phyloP scores from a whole-genome alignment of 1,139 yeast genomes.

The Yamadazyma sp. region DNA sequence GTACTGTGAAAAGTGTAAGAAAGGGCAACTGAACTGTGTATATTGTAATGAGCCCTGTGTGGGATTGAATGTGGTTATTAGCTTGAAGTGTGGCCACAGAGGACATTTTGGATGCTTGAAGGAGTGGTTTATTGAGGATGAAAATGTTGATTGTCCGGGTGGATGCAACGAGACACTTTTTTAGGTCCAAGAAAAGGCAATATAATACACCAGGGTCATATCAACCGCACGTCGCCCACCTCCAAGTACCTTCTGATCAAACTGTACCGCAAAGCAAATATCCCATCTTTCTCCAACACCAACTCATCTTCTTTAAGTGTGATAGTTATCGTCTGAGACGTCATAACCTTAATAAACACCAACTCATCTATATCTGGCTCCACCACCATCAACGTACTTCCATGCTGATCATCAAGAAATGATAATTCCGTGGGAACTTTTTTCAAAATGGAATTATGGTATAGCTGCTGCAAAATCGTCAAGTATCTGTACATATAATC shows the following conservation, averaged over 20 bases:
- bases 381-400: conserved; percentile 76
- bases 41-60: conserved; percentile 77
- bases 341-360: conserved; percentile 66
- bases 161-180: conserved; percentile 50
- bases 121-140: conserved; percentile 71
- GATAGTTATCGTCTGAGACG: conserved; percentile 26
- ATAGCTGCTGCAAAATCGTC: conserved; percentile 60
- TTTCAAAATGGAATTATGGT: conserved; percentile 65
- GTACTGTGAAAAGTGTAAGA: conserved; percentile 77
- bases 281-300: conserved; percentile 62
- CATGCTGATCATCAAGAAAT: conserved; percentile 73
- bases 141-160: conserved; percentile 75
- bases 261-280: conserved; percentile 73
- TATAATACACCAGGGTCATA: conserved; percentile 21
- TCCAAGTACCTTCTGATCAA: conserved; percentile 43
- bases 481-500: conserved; percentile 65
- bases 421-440: conserved; percentile 69
- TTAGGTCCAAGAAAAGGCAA: neutral
- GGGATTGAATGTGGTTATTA: conserved; percentile 66
- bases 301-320: conserved; percentile 54
- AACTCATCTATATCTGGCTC: conserved; percentile 74
- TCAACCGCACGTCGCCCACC: conserved; percentile 44
- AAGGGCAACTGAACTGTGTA: conserved; percentile 66
- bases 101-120: conserved; percentile 82
- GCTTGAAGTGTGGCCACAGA: conserved; percentile 79